Conservation (phyloP, 1,139 yeast genomes). For the Geotrichum bryndzae region DNA sequence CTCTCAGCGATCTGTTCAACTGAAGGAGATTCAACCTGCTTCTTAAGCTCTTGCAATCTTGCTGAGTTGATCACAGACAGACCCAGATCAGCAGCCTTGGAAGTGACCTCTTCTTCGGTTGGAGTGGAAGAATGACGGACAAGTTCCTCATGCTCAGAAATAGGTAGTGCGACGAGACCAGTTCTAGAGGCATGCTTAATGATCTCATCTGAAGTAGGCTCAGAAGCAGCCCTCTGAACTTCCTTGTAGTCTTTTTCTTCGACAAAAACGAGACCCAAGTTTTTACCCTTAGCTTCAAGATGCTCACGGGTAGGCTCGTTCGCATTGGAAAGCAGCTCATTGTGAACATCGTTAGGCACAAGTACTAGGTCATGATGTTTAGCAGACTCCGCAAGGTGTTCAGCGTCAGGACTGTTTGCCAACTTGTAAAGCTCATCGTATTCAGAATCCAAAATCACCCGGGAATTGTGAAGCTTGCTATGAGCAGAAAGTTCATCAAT, state of each 20-base stretch:
- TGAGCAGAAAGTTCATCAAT: constrained; percentile 29
- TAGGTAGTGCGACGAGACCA: constrained; percentile 11
- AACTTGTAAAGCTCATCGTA: constrained; percentile 13
- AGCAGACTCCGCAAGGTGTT: constrained; percentile 32
- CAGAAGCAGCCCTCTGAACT: constrained; percentile 5
- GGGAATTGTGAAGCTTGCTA: constrained; percentile 8
- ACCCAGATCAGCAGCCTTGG: constrained; percentile 30
- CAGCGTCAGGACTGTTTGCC: constrained; percentile 11
- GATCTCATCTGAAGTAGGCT: constrained; percentile 14
- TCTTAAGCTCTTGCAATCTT: background rate
- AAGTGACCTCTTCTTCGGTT: constrained; percentile 26
- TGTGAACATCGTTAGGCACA: constrained; percentile 27
- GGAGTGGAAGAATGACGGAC: constrained; percentile 19
- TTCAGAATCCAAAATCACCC: constrained; percentile 7
- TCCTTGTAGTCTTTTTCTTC: constrained; percentile 7
- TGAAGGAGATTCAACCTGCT: constrained; percentile 22
- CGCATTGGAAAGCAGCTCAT: constrained; percentile 17
- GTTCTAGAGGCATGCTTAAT: background rate
- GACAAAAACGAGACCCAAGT: constrained; percentile 9
- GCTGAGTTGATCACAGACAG: constrained; percentile 19
- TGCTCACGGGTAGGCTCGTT: constrained; percentile 15
- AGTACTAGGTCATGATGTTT: constrained; percentile 25
- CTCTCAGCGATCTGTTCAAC: constrained; percentile 12
- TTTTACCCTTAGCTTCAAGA: constrained; percentile 24
- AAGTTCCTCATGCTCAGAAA: constrained; percentile 8